Evolutionary conservation across 139 green algal species (phyloP).

Genomic region (Closterium sp.): DNA sequence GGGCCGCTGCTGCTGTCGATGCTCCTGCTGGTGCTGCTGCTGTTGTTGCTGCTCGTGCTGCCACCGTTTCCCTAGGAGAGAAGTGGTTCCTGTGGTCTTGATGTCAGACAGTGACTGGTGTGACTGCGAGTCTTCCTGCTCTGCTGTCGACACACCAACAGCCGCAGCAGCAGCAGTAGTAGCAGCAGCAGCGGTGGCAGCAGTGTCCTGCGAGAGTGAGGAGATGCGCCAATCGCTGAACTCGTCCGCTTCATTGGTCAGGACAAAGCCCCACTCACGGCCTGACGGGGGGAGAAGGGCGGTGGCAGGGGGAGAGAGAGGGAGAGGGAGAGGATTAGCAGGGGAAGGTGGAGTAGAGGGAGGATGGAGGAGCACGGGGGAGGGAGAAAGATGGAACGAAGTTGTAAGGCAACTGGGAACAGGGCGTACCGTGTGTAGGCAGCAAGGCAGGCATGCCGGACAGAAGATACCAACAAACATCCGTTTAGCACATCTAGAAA

Average conservation of each 20-base stretch:
- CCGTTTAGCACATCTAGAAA: no score
- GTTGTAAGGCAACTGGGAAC: neutral
- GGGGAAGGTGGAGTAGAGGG: neutral
- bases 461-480: neutral
- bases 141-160: no score
- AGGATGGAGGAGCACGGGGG: neutral
- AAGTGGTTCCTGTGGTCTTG: no score
- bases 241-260: slow-evolving; percentile 17
- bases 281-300: neutral
- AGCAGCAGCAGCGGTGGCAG: neutral
- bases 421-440: neutral
- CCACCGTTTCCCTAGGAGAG: no score
- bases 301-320: neutral
- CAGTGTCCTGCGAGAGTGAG: neutral
- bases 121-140: no score
- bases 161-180: no score
- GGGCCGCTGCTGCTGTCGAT: no score
- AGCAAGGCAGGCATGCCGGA: neutral
- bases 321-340: neutral
- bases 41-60: no score
- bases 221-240: slow-evolving; percentile 19
- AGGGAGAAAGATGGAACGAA: neutral
- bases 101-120: no score
- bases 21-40: no score
- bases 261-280: slow-evolving; percentile 19